A percentile compares a stretch with the other conserved stretches of the same genome.
Evolutionary conservation across 2,329 filamentous ascomycete genomes (phyloP).

Genomic region (Mycocentrospora acerina): DNA sequence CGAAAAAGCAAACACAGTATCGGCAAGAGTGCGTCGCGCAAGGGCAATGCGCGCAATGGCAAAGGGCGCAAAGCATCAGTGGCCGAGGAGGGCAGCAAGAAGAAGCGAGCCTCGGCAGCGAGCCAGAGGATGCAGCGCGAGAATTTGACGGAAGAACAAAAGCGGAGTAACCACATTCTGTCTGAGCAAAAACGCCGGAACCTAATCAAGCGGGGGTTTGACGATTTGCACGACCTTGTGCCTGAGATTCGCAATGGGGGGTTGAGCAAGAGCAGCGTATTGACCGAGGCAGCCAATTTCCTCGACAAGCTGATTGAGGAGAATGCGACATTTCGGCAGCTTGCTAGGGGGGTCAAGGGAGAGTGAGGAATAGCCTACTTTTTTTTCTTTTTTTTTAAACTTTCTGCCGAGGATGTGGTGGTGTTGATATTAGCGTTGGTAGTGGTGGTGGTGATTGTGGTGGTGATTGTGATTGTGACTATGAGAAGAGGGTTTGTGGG

Average conservation of each 20-base stretch:
- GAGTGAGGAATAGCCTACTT: too few species aligned
- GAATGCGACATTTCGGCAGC: conserved; percentile 49
- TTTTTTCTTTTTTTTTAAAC: too few species aligned
- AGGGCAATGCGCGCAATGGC: conserved; percentile 14
- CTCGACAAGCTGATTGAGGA: conserved; percentile 71
- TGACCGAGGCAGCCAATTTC: conserved; percentile 75
- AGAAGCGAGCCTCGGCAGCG: conserved; percentile 26
- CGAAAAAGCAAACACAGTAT: conserved; percentile 21
- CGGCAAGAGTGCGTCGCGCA: conserved; percentile 19
- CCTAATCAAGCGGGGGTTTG: conserved; percentile 78
- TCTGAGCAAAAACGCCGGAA: conserved; percentile 86
- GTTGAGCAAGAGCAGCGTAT: conserved; percentile 79
- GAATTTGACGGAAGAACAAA: conserved; percentile 74
- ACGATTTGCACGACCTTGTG: conserved; percentile 74
- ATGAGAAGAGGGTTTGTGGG: too few species aligned
- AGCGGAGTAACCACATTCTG: conserved; percentile 81
- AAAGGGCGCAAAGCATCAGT: conserved; percentile 26
- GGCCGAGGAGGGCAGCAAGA: conserved; percentile 24
- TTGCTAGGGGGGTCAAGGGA: conserved; percentile 2
- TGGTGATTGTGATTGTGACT: too few species aligned
- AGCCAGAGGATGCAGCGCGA: conserved; percentile 45
- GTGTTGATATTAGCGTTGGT: too few species aligned
- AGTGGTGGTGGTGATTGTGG: neutral
- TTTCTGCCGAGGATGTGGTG: too few species aligned
- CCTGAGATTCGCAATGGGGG: conserved; percentile 72